Base-by-base conservation (phyloP, 768 basidiomycete species). In the Rhizopogon vulgaris region DNA sequence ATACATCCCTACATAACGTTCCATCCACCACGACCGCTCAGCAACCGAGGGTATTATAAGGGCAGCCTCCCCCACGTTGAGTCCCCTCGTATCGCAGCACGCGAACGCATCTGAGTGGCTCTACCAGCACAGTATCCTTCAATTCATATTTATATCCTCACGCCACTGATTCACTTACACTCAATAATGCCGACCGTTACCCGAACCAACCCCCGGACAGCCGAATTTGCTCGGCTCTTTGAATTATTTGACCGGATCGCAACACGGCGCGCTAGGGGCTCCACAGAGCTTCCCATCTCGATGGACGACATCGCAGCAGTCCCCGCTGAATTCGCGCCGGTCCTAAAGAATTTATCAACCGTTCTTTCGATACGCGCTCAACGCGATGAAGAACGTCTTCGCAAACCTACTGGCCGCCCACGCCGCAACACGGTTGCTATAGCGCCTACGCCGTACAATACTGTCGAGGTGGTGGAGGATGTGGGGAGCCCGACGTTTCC, bases 221-320 rank as follows among this genome's bases (percentile, higher is more conserved):
- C 75, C 38, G 81, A 83, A 46, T 78, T 82, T 56, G 76, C 77
- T 2, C 69, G 70, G 48, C 75, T 84, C 36, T 78, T 80, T 52
- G 71, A 75, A 38, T 63, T 79, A 48, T 82, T 81, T 56, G 77
- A 83, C 38, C 73, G 71, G 32, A 73, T 83, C 27, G 74, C 75
- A n/a, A 71, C 73, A 14, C 71, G 71, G 52, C 69, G 75, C 38
- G 60, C 73, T 22, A 69, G 69, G 12, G 58, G 57, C 25, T 51
- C 45, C 3, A 50, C 38, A 10, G 43, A 52, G 39, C 47, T 60
- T 12, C 56, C 60, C 17, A 62, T 70, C 41, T 59, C 63, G 12
- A 46, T 56, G n/a, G 69, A 72, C 46, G 66, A 67, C 30, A 60
- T 67, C 42, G 60, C 59, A 37, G 59, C 64, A 17, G 60, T 69